phyloP scores from a whole-genome alignment of 129 eudicot genomes.

The Heracleum sosnowskyi region DNA sequence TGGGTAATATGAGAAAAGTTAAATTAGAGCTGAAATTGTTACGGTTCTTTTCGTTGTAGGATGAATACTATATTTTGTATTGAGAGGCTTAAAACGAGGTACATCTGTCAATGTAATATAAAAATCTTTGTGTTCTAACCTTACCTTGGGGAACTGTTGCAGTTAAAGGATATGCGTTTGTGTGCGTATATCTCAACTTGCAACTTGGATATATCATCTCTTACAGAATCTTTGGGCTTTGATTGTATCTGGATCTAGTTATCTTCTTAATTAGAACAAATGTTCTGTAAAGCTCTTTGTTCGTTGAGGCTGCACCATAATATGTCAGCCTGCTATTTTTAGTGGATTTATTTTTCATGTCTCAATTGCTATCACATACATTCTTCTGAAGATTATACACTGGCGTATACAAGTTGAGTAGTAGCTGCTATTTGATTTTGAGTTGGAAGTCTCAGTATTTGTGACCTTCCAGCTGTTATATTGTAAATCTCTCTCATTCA shows the following conservation, averaged over 20 bases:
- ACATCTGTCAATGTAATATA: too few species aligned
- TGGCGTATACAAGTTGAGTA: neutral
- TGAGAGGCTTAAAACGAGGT: neutral
- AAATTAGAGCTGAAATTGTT: neutral
- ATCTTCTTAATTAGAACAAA: neutral
- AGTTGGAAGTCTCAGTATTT: neutral
- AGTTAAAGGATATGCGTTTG: neutral
- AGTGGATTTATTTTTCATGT: neutral
- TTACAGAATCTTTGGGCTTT: neutral
- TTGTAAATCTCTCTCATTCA: conserved; percentile 4
- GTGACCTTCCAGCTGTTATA: conserved; percentile 4
- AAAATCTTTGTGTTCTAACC: neutral
- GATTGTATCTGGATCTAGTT: neutral
- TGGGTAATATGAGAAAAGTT: neutral
- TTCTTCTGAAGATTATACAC: neutral
- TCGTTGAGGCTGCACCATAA: neutral
- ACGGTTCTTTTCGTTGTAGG: neutral
- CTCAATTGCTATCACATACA: neutral
- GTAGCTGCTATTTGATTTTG: conserved; percentile 10
- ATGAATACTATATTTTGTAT: neutral
- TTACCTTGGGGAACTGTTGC: neutral
- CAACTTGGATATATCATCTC: neutral
- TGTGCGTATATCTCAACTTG: neutral
- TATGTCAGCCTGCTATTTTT: neutral
- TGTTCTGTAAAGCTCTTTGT: neutral